A percentile compares a stretch with the other conserved stretches of the same genome.
These are phyloP conservation scores for Candida palmyrensis DNA, from an alignment of 805 yeast genomes.

Conservation along the genomic window DNA sequence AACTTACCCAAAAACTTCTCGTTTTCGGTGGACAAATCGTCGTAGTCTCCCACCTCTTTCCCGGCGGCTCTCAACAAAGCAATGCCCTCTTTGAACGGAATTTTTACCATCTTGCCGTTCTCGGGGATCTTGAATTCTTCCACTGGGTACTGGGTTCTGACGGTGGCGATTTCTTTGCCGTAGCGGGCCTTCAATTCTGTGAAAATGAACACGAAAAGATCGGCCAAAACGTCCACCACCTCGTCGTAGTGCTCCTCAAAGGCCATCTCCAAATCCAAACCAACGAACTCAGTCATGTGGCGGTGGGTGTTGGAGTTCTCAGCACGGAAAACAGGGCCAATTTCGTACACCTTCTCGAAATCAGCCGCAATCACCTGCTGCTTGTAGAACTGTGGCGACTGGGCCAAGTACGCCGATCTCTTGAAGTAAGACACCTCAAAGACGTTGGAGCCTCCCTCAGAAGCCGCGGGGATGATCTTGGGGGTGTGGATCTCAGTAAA, in stretches of 20 bases:
- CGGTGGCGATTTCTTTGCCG: conserved; percentile 78
- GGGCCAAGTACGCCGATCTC: conserved; percentile 89
- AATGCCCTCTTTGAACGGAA: conserved; percentile 89
- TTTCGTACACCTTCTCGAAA: conserved; percentile 92
- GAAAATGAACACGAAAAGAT: conserved; percentile 85
- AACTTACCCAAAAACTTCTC: conserved; percentile 90
- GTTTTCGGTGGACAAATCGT: conserved; percentile 89
- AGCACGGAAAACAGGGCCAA: conserved; percentile 98
- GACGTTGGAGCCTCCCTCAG: conserved; percentile 98
- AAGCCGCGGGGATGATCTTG: conserved; percentile 88
- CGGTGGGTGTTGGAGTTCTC: conserved; percentile 99
- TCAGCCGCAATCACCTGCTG: conserved; percentile 98
- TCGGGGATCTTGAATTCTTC: conserved; percentile 95
- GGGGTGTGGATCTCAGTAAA: conserved; percentile 97
- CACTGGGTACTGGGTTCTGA: conserved; percentile 93
- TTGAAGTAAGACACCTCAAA: conserved; percentile 93
- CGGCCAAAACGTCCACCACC: conserved; percentile 57
- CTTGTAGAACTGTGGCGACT: conserved; percentile 96
- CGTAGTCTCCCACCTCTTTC: conserved; percentile 78
- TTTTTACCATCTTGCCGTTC: conserved; percentile 87
- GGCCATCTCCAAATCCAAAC: conserved; percentile 96
- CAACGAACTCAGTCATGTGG: conserved; percentile 98
- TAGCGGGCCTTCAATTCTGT: conserved; percentile 75
- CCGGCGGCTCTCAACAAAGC: conserved; percentile 82
- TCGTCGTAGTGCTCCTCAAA: conserved; percentile 98